phyloP scores from a whole-genome alignment of 129 eudicot genomes.

The Apium graveolens region DNA sequence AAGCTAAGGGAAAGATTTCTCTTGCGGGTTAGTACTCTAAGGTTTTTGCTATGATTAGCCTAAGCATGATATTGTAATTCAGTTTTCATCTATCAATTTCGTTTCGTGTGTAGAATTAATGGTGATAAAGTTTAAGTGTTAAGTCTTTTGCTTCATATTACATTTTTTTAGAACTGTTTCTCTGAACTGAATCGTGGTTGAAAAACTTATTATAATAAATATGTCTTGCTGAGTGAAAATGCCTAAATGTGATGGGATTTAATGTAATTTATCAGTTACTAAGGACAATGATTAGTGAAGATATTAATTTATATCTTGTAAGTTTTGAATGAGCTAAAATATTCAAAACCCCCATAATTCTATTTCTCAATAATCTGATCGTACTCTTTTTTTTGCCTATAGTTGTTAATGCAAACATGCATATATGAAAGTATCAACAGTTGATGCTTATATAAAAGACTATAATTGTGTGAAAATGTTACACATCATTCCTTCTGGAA shows the following conservation, averaged over 20 bases:
- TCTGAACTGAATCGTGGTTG: background rate
- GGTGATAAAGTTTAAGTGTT: background rate
- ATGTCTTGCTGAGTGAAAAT: background rate
- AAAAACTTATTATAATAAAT: background rate
- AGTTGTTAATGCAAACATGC: background rate
- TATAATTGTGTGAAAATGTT: background rate
- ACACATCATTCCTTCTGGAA: background rate
- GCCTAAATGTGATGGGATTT: background rate
- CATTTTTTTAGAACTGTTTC: background rate
- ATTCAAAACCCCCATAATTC: background rate
- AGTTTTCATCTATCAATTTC: slow-evolving; percentile 9
- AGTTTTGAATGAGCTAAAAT: background rate
- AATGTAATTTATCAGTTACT: background rate
- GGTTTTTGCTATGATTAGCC: slow-evolving; percentile 10
- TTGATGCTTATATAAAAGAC: background rate
- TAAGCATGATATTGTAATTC: slow-evolving; percentile 8
- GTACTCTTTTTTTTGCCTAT: background rate
- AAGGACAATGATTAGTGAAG: background rate
- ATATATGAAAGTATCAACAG: background rate
- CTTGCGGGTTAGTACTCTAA: slow-evolving; percentile 27
- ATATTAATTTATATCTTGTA: background rate
- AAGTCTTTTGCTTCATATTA: background rate
- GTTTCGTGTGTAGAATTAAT: slow-evolving; percentile 9
- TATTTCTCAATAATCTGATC: background rate
- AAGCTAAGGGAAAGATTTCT: slow-evolving; percentile 88